Conservation (phyloP, 345 rosid species). For the Pugionium dolabratum region DNA sequence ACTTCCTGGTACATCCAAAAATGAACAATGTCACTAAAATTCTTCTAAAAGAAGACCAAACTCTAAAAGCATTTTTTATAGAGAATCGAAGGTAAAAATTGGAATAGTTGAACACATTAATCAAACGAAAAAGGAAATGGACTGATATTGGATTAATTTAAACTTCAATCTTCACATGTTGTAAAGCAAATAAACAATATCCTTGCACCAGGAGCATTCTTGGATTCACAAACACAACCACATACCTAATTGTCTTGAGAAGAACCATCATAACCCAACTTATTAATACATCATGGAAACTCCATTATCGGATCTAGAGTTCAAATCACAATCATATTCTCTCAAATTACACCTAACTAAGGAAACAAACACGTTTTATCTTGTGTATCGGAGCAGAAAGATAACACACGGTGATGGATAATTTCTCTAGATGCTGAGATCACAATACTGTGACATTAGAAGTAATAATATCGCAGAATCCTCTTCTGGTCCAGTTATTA, state of each 20-base stretch:
- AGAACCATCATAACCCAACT: conserved; percentile 3
- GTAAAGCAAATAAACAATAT: not conserved
- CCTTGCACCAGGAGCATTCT: not conserved
- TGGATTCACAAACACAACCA: not conserved
- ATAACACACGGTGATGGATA: not conserved
- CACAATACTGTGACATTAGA: not conserved
- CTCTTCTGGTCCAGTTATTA: not conserved
- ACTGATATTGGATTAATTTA: not conserved
- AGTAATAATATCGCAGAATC: not conserved
- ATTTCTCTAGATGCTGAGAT: not conserved
- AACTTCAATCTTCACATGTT: not conserved
- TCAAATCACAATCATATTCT: not conserved
- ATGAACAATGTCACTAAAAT: not conserved
- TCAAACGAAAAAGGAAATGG: not conserved
- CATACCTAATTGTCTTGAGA: not conserved
- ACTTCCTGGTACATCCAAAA: conserved; percentile 65
- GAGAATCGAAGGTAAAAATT: not conserved
- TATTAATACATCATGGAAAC: not conserved
- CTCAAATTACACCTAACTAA: conserved; percentile 7
- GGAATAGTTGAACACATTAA: not conserved
- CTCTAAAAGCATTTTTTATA: not conserved
- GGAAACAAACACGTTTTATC: conserved; percentile 6
- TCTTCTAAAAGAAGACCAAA: not conserved
- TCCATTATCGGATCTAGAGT: not conserved
- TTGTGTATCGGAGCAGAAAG: not conserved